Evolutionary conservation across 192 early-diverging fungal species (phyloP), one percentile per base, ranked within the genome.

Genomic region (Gaertneriomyces sp.): DNA sequence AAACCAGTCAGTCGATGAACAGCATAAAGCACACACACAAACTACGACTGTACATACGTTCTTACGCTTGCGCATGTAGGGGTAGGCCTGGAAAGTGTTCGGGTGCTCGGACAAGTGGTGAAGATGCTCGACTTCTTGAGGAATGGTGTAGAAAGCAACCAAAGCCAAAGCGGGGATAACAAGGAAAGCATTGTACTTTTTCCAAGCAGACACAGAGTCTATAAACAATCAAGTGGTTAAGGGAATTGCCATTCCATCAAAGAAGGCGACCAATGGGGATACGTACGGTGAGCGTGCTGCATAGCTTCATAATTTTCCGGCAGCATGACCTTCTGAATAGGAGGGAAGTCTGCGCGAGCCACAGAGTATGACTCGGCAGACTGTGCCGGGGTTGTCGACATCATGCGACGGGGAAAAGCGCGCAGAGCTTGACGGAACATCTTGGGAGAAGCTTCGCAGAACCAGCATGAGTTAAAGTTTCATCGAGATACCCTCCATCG

Each of bases 11-110:
- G 10, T 1, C 2, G 25, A 33, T 42, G 51, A 25, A 20, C 10
- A 9, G 17, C 8, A 19, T 25, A 8, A 16, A 53, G 25, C 54
- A 58, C 16, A 20, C 12, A 8, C 33, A 41, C 64, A 38, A 7
- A 39, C 50, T 16, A 56, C 0, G 19, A 47, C 52, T 7, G 41
- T 1, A 73, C 72, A 12, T 60, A 74, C 74, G 65, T 70, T 77
- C 66, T 78, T 80, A 20, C 82, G 54, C 71, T 81, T 85, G 38
- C 78, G 61, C 72, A 82, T 44, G 80, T 85, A 72, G 14, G 77
- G 73, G 38, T 60, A 66, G 45, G 53, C 61, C 45, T 64, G 46
- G 45, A 56, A 85, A 55, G 79, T 76, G 7, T 65, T 57, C 17
- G 77, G 69, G 71, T 85, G 82, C 42, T 75, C 75, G 51, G 65